Conservation (phyloP, 2,329 filamentous ascomycete species). For the Ophiognomonia clavigignenti-juglandacearum region DNA sequence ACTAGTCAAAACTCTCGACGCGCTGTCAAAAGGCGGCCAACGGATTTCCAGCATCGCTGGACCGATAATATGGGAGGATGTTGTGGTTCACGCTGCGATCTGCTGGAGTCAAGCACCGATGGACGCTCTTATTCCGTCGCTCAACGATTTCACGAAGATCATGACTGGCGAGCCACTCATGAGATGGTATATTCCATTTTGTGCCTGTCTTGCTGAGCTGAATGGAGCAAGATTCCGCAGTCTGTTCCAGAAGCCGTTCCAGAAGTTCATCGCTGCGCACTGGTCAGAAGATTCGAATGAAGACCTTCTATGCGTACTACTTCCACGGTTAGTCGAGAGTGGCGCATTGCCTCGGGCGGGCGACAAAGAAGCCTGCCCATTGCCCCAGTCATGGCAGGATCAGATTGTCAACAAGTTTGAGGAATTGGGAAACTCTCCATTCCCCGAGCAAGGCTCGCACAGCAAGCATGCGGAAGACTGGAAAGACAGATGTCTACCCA, state of each 20-base stretch:
- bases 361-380: constrained; percentile 48
- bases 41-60: constrained; percentile 31
- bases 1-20: constrained; percentile 48
- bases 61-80: constrained; percentile 48
- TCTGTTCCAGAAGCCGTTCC: constrained; percentile 75
- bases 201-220: constrained; percentile 71
- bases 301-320: constrained; percentile 61
- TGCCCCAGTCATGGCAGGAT: constrained; percentile 68
- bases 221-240: constrained; percentile 70
- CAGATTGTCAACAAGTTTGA: constrained; percentile 68
- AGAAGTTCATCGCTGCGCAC: constrained; percentile 72
- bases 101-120: constrained; percentile 73
- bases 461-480: constrained; percentile 58
- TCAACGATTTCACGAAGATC: constrained; percentile 59
- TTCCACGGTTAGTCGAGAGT: constrained; percentile 59
- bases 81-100: constrained; percentile 58
- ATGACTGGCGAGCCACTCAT: constrained; percentile 63
- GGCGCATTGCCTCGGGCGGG: constrained; percentile 48
- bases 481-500: constrained; percentile 59
- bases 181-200: constrained; percentile 78
- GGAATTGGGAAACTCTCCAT: constrained; percentile 57
- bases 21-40: constrained; percentile 35
- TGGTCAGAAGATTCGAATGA: constrained; percentile 66
- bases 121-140: constrained; percentile 68
- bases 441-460: constrained; percentile 58